Conservation (phyloP, 2,329 filamentous ascomycete genomes). For the Leptographium lundbergii region DNA sequence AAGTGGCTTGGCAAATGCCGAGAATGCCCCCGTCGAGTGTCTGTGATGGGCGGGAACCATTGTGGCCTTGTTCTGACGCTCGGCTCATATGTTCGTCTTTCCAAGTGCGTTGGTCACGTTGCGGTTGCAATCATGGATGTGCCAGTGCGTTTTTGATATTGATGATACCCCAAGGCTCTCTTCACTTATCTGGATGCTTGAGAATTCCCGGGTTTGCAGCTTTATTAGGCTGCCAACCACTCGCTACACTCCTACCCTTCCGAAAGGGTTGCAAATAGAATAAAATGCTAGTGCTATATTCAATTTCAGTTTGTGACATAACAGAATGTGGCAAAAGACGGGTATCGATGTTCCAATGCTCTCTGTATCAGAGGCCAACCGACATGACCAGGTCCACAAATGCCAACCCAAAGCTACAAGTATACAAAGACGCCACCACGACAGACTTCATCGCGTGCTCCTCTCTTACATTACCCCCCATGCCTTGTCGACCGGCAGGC, state of each 20-base stretch:
- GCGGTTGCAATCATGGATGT: too few relatives aligned
- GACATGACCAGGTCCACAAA: background rate
- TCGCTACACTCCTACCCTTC: background rate
- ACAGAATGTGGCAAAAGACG: background rate
- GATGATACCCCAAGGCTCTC: slow-evolving; percentile 10
- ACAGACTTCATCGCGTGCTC: too few relatives aligned
- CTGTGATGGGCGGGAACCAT: background rate
- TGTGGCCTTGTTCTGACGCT: background rate
- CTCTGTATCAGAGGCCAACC: background rate
- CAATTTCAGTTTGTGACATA: background rate
- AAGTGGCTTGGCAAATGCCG: too few relatives aligned
- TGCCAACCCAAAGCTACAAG: too few relatives aligned
- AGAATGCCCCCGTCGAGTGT: background rate
- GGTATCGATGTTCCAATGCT: background rate
- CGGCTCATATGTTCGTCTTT: too few relatives aligned
- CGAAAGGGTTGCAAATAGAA: background rate
- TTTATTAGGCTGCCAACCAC: background rate
- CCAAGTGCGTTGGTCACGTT: too few relatives aligned
- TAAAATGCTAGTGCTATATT: too few relatives aligned
- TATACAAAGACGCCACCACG: too few relatives aligned
- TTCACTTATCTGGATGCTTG: background rate
- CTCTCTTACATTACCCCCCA: slow-evolving; percentile 20
- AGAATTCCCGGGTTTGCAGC: background rate
- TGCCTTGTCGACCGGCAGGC: slow-evolving; percentile 23
- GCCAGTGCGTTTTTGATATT: slow-evolving; percentile 3